phyloP scores from a whole-genome alignment of 805 yeast species.

The Starmera amethionina region DNA sequence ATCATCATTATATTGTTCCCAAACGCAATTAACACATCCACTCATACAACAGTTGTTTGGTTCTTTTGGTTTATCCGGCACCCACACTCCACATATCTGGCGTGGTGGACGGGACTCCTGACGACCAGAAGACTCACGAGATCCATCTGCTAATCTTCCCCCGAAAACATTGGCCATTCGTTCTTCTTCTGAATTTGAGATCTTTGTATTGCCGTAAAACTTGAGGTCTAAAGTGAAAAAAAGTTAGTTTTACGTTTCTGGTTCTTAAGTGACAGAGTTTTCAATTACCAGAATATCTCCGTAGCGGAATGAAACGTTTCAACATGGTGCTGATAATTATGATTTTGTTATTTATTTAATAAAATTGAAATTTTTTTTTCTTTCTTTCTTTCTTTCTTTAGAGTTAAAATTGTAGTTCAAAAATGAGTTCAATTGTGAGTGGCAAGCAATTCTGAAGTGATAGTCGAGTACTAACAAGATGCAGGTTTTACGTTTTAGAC shows the following conservation, averaged over 20 bases:
- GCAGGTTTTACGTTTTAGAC: slow-evolving; percentile 71
- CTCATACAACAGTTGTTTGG: slow-evolving; percentile 98
- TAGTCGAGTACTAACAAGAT: not conserved
- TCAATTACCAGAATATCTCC: no score
- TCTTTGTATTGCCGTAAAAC: slow-evolving; percentile 22
- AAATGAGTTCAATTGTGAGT: no score
- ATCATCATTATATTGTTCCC: slow-evolving; percentile 90
- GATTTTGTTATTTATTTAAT: no score
- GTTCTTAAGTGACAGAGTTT: no score
- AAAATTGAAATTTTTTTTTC: no score
- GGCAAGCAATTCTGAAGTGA: no score
- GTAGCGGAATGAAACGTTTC: no score
- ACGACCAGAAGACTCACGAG: slow-evolving; percentile 29
- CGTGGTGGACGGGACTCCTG: slow-evolving; percentile 10
- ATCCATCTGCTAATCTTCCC: slow-evolving; percentile 44
- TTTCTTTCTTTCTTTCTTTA: no score
- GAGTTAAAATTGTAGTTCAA: no score
- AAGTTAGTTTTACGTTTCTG: no score
- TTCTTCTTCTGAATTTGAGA: slow-evolving; percentile 31
- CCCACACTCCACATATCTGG: slow-evolving; percentile 51
- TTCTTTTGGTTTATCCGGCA: slow-evolving; percentile 77
- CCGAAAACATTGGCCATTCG: slow-evolving; percentile 45
- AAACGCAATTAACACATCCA: slow-evolving; percentile 94
- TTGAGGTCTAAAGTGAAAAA: slow-evolving; percentile 1
- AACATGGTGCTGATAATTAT: no score